phyloP scores from a whole-genome alignment of 768 basidiomycete genomes.

The Boletus rubescentipes region DNA sequence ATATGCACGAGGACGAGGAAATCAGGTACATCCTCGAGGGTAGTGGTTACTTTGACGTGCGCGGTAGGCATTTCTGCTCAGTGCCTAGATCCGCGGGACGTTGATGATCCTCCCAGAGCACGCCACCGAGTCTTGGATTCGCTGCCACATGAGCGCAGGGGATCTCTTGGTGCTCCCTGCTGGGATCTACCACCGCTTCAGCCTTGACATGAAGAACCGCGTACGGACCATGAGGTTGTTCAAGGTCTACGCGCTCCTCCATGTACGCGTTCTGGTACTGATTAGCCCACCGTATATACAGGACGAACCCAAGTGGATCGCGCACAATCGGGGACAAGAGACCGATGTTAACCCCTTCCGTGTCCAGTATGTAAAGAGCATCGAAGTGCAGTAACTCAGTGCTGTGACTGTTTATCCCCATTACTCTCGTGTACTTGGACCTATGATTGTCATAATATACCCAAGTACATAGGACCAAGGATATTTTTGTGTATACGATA shows the following conservation, averaged over 20 bases:
- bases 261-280: background rate
- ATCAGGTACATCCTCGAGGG: conserved; percentile 86
- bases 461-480: too few relatives aligned
- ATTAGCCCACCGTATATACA: conserved; percentile 28
- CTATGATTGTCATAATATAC: too few relatives aligned
- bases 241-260: conserved; percentile 49
- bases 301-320: conserved; percentile 93
- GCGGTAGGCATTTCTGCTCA: too few relatives aligned
- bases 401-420: too few relatives aligned
- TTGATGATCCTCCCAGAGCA: conserved; percentile 46
- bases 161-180: conserved; percentile 86
- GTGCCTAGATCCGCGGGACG: too few relatives aligned
- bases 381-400: conserved; percentile 43
- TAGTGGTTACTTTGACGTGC: conserved; percentile 90
- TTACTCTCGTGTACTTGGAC: too few relatives aligned
- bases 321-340: conserved; percentile 60
- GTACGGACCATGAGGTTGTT: conserved; percentile 81
- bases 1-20: conserved; percentile 95
- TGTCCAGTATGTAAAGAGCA: conserved; percentile 53
- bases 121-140: conserved; percentile 73
- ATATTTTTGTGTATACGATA: too few relatives aligned
- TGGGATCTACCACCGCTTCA: conserved; percentile 92
- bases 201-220: conserved; percentile 69
- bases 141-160: conserved; percentile 70
- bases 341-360: conserved; percentile 68